phyloP scores from a whole-genome alignment of 1,139 yeast species.

The Taphrina pruni region DNA sequence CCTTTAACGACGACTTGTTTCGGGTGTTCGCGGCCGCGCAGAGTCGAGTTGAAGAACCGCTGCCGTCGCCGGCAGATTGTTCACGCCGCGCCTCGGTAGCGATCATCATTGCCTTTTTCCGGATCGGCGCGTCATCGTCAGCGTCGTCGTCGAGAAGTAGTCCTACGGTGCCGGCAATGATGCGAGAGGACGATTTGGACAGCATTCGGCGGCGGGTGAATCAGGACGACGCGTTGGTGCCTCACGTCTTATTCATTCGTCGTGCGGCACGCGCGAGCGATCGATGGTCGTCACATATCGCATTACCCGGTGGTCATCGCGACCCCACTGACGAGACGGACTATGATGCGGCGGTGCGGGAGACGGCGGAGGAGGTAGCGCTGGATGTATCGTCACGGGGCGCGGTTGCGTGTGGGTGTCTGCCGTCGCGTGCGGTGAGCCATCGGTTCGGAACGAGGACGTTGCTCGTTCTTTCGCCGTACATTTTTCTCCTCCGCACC shows the following conservation, averaged over 20 bases:
- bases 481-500: conserved; percentile 45
- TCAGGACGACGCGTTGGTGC: conserved; percentile 4
- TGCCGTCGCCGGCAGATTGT: conserved; percentile 12
- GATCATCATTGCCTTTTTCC: conserved; percentile 11
- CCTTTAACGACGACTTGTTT: neutral
- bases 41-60: neutral
- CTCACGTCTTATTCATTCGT: conserved; percentile 54
- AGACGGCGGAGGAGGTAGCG: conserved; percentile 55
- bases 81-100: conserved; percentile 14
- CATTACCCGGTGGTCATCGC: conserved; percentile 55
- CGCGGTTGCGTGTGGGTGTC: conserved; percentile 31
- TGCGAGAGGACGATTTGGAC: neutral
- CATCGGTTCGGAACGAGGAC: conserved; percentile 50
- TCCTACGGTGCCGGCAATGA: too few relatives aligned
- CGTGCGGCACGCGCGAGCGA: conserved; percentile 52
- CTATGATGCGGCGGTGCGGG: conserved; percentile 52
- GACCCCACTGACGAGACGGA: conserved; percentile 51
- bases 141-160: too few relatives aligned
- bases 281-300: conserved; percentile 57
- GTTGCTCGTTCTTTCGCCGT: conserved; percentile 51
- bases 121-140: neutral
- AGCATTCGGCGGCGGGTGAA: neutral
- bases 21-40: neutral
- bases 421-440: conserved; percentile 52
- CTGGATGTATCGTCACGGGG: conserved; percentile 49